Conservation (phyloP, 768 basidiomycete genomes). For the Cystofilobasidium capitatum region DNA sequence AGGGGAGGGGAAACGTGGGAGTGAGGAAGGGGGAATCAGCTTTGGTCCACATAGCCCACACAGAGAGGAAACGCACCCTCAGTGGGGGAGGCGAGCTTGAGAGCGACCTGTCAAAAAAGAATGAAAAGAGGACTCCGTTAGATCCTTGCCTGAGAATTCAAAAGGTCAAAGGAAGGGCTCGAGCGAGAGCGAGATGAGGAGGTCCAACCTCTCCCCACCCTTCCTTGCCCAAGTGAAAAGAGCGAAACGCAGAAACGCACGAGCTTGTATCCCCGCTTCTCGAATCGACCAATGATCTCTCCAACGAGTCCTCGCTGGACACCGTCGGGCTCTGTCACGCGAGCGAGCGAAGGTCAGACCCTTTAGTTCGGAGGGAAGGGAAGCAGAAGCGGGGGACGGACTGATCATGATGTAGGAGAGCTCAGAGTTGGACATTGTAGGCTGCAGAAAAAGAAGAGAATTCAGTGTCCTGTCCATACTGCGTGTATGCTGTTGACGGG, state of each 20-base stretch:
- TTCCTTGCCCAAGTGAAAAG: not conserved
- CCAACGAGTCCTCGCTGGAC: slow-evolving; percentile 64
- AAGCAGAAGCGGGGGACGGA: slow-evolving; percentile 27
- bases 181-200: not conserved
- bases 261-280: slow-evolving; percentile 88
- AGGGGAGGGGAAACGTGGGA: not conserved
- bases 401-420: slow-evolving; percentile 99
- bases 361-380: slow-evolving; percentile 14
- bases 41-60: not conserved
- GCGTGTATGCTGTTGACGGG: no score
- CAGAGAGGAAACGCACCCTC: slow-evolving; percentile 32
- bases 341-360: slow-evolving; percentile 16
- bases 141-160: no score
- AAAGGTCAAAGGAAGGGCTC: not conserved
- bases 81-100: slow-evolving; percentile 78
- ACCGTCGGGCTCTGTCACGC: slow-evolving; percentile 72
- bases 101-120: slow-evolving; percentile 49
- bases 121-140: not conserved
- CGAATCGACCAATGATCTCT: slow-evolving; percentile 82
- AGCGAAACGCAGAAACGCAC: slow-evolving; percentile 29
- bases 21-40: not conserved
- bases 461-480: no score
- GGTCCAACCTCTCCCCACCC: not conserved
- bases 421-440: slow-evolving; percentile 59
- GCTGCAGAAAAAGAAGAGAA: no score